A percentile compares a stretch with the other conserved stretches of the same genome.
phyloP scores from a whole-genome alignment of 139 green algal genomes.

The Chlorella sp. region DNA sequence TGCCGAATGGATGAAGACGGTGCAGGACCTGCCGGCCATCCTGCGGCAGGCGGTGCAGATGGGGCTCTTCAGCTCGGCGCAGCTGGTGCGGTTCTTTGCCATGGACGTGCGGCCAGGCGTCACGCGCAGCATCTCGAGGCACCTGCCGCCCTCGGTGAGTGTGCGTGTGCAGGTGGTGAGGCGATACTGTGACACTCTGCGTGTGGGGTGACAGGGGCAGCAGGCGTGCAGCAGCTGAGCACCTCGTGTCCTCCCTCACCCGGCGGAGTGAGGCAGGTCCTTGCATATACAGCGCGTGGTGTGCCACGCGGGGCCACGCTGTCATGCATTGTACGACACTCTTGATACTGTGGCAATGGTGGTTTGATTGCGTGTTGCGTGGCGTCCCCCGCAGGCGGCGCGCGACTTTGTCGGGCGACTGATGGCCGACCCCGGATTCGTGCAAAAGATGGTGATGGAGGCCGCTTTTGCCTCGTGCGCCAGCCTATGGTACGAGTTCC shows the following conservation, averaged over 20 bases:
- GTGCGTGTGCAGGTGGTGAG: background rate
- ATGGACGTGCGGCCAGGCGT: conserved; percentile 88
- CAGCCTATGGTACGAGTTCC: conserved; percentile 75
- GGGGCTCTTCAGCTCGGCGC: conserved; percentile 86
- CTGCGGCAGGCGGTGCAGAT: conserved; percentile 86
- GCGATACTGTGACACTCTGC: too few relatives aligned
- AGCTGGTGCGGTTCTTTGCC: conserved; percentile 88
- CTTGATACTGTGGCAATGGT: too few relatives aligned
- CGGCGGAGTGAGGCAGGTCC: too few relatives aligned
- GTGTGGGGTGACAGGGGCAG: too few relatives aligned
- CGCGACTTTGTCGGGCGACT: conserved; percentile 88
- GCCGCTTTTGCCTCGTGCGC: conserved; percentile 62
- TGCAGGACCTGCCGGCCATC: conserved; percentile 80
- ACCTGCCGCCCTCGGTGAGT: conserved; percentile 60
- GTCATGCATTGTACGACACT: too few relatives aligned
- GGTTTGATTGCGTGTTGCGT: background rate
- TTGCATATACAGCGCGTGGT: too few relatives aligned
- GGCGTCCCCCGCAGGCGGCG: conserved; percentile 50
- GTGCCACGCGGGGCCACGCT: background rate
- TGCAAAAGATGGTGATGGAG: conserved; percentile 91
- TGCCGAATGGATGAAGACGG: conserved; percentile 77
- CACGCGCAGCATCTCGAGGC: conserved; percentile 73
- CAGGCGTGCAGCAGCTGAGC: too few relatives aligned
- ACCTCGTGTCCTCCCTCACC: too few relatives aligned
- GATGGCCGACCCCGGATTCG: conserved; percentile 95